phyloP scores from a whole-genome alignment of 2,329 filamentous ascomycete genomes.

The Epichloe glyceriae region DNA sequence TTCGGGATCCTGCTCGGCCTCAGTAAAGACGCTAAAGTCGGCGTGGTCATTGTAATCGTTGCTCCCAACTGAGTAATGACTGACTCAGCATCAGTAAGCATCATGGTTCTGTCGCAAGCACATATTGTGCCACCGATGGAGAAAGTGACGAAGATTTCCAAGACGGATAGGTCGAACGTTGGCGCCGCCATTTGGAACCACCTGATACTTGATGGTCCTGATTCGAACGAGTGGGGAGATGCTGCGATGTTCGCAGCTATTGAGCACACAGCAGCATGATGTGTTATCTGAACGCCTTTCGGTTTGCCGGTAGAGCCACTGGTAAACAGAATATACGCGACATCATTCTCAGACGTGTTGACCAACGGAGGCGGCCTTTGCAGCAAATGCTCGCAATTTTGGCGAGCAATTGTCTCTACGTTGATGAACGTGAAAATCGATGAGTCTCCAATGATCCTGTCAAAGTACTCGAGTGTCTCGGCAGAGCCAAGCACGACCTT shows the following conservation, averaged over 20 bases:
- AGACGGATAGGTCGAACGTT: slow-evolving; percentile 64
- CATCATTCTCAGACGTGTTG: not conserved
- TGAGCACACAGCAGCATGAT: not conserved
- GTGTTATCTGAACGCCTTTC: slow-evolving; percentile 1
- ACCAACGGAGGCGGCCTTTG: not conserved
- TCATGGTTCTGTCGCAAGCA: slow-evolving; percentile 17
- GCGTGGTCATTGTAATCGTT: slow-evolving; percentile 25
- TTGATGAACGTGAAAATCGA: not conserved
- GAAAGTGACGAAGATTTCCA: slow-evolving; percentile 75
- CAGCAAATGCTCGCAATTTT: not conserved
- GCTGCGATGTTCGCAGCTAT: not conserved
- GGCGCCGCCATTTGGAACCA: slow-evolving; percentile 26
- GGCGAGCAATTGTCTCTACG: not conserved
- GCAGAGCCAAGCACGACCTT: not conserved
- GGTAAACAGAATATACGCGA: not conserved
- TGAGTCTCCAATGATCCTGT: not conserved
- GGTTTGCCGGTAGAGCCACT: slow-evolving; percentile 2
- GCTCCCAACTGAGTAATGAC: slow-evolving; percentile 18
- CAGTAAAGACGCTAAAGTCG: slow-evolving; percentile 23
- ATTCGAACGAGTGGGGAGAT: not conserved
- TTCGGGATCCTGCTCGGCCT: slow-evolving; percentile 14
- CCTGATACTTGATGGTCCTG: slow-evolving; percentile 10
- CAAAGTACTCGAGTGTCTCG: not conserved
- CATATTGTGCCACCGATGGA: slow-evolving; percentile 31
- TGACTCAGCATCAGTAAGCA: slow-evolving; percentile 12